Percentiles rank a stretch among this genome's conserved stretches.
These are phyloP conservation scores for Achaetomiella virescens DNA, from an alignment of 495 filamentous ascomycete genomes.

Conservation along the genomic window DNA sequence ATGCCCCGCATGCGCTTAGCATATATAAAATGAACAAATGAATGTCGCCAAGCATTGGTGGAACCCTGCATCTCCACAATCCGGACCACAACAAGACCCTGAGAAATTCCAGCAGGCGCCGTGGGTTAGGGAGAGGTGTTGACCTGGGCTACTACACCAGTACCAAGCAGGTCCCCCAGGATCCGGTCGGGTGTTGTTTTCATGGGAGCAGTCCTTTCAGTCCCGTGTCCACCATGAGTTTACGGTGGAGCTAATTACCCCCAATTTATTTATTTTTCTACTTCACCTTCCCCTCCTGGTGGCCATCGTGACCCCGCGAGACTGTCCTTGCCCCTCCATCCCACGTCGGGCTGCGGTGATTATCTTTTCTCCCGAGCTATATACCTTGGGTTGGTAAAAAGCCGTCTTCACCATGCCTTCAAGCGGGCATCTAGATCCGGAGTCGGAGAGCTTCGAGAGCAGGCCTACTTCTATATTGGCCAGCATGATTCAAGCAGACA, in stretches of 20 bases:
- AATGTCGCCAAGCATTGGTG: not conserved
- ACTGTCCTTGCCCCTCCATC: not conserved
- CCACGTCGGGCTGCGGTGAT: not conserved
- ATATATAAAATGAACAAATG: too few species aligned
- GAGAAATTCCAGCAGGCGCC: constrained; percentile 1
- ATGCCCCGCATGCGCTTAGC: too few species aligned
- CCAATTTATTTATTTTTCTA: not conserved
- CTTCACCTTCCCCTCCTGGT: not conserved
- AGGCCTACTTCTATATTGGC: constrained; percentile 70
- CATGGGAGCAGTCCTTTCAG: not conserved
- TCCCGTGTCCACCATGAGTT: constrained; percentile 5
- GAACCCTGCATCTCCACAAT: constrained; percentile 8
- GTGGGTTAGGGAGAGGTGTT: not conserved
- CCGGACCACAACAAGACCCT: not conserved
- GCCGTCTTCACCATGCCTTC: constrained; percentile 19
- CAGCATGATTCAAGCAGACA: constrained; percentile 70
- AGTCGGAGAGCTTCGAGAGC: constrained; percentile 42
- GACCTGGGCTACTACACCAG: not conserved
- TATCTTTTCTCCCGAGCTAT: not conserved
- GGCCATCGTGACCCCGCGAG: not conserved
- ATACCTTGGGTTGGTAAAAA: not conserved
- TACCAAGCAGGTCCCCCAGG: not conserved
- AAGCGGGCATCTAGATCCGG: constrained; percentile 32
- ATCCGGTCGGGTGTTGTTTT: not conserved
- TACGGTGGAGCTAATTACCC: not conserved